Conservation (phyloP, 2,329 filamentous ascomycete species). For the Moelleriella libera region DNA sequence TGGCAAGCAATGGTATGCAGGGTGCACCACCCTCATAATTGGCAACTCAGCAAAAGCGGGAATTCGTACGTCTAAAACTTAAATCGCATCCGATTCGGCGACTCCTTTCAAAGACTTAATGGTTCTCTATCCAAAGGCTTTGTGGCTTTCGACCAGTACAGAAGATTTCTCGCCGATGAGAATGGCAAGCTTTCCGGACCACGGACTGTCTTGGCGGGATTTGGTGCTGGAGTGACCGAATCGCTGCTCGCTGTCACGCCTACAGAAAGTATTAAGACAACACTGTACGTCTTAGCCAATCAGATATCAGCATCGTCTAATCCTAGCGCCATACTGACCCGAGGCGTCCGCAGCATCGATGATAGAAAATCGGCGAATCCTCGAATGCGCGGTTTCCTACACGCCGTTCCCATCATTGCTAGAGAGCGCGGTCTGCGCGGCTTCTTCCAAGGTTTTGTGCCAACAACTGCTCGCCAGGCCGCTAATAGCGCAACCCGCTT, state of each 20-base stretch:
- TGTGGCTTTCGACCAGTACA: conserved; percentile 93
- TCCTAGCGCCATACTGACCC: background rate
- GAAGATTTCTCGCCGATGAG: conserved; percentile 63
- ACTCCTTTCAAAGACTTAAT: background rate
- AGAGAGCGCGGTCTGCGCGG: conserved; percentile 77
- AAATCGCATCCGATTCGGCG: background rate
- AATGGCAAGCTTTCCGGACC: conserved; percentile 84
- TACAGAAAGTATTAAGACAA: conserved; percentile 97
- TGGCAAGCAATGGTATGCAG: conserved; percentile 90
- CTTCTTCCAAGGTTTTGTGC: conserved; percentile 95
- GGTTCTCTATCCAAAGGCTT: conserved; percentile 32
- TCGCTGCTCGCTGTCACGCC: conserved; percentile 87
- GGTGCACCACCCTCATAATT: conserved; percentile 91
- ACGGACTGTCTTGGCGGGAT: conserved; percentile 81
- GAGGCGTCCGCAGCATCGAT: conserved; percentile 52
- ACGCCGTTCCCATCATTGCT: conserved; percentile 76
- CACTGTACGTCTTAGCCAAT: conserved; percentile 38
- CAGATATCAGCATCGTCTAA: background rate
- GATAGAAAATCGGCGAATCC: conserved; percentile 80
- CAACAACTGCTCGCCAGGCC: conserved; percentile 85
- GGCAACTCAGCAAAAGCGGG: conserved; percentile 95
- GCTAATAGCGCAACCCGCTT: conserved; percentile 91
- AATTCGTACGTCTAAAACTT: conserved; percentile 51
- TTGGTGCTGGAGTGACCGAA: conserved; percentile 90
- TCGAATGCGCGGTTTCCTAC: conserved; percentile 80